A percentile compares a stretch with the other conserved stretches of the same genome.
phyloP scores from a whole-genome alignment of 176 grass and related monocot species.

The Tillandsia leiboldiana region DNA sequence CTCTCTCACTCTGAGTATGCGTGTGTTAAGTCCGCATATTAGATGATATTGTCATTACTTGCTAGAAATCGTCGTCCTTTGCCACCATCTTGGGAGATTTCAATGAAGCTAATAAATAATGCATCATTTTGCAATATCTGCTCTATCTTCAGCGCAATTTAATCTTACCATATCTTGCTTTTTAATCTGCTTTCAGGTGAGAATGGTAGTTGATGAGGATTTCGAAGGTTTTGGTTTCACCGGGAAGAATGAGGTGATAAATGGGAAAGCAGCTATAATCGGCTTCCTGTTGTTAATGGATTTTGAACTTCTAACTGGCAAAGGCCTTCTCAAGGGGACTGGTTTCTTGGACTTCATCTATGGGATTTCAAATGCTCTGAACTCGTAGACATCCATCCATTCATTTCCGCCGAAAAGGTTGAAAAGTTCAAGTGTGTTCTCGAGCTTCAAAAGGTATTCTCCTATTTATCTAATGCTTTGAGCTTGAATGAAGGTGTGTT shows the following conservation, averaged over 20 bases:
- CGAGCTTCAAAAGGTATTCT: not conserved
- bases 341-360: slow-evolving; percentile 98
- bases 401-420: slow-evolving; percentile 4
- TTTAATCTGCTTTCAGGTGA: slow-evolving; percentile 43
- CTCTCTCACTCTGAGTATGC: not conserved
- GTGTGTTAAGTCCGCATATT: not conserved
- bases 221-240: slow-evolving; percentile 89
- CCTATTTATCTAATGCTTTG: not conserved
- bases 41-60: not conserved
- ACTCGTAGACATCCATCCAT: slow-evolving; percentile 29
- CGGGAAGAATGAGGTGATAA: slow-evolving; percentile 57
- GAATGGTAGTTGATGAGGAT: slow-evolving; percentile 84
- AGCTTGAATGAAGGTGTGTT: not conserved
- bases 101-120: not conserved
- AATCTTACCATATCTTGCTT: not conserved
- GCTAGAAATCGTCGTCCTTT: not conserved
- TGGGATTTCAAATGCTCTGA: slow-evolving; percentile 52
- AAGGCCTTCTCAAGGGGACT: slow-evolving; percentile 94
- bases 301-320: slow-evolving; percentile 94
- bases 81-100: not conserved
- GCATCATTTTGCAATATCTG: not conserved
- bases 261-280: slow-evolving; percentile 89
- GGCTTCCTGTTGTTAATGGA: slow-evolving; percentile 89
- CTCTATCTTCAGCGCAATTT: not conserved
- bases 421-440: not conserved